Conservation (phyloP, 192 early-diverging fungal genomes). For the Lunasporangiospora selenospora region DNA sequence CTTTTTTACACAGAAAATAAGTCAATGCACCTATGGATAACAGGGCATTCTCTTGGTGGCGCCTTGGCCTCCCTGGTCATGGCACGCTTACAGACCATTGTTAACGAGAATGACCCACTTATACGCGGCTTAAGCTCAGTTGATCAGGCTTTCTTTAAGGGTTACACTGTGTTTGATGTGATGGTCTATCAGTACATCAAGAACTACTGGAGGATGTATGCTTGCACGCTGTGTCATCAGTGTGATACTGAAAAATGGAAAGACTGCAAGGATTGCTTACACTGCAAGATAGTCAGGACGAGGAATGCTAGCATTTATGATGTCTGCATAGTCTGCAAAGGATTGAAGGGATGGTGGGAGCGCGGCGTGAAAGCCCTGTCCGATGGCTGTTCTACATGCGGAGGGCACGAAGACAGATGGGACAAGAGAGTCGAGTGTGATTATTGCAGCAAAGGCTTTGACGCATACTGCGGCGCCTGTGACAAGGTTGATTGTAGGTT, state of each 20-base stretch:
- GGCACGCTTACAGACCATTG: conserved; percentile 5
- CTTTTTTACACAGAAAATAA: too few relatives aligned
- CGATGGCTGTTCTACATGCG: too few relatives aligned
- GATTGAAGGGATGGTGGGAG: background rate
- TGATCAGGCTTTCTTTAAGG: background rate
- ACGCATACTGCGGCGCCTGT: too few relatives aligned
- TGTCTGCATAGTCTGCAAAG: too few relatives aligned
- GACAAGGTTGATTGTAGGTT: too few relatives aligned
- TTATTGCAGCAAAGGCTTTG: too few relatives aligned
- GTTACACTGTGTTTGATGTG: background rate
- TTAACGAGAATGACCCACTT: background rate
- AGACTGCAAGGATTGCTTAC: background rate
- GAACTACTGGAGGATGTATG: background rate
- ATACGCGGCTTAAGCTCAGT: background rate
- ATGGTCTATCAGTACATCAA: background rate
- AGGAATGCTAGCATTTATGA: too few relatives aligned
- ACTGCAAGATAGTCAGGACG: background rate
- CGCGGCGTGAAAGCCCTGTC: too few relatives aligned
- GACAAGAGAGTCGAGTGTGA: too few relatives aligned
- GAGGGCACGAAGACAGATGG: too few relatives aligned
- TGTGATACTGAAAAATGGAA: too few relatives aligned
- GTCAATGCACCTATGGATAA: conserved; percentile 4
- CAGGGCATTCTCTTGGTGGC: conserved; percentile 5
- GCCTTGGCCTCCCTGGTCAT: conserved; percentile 1
- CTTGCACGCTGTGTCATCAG: background rate